Evolutionary conservation across 2,329 filamentous ascomycete species (phyloP).

Genomic region (Phoma sp.): DNA sequence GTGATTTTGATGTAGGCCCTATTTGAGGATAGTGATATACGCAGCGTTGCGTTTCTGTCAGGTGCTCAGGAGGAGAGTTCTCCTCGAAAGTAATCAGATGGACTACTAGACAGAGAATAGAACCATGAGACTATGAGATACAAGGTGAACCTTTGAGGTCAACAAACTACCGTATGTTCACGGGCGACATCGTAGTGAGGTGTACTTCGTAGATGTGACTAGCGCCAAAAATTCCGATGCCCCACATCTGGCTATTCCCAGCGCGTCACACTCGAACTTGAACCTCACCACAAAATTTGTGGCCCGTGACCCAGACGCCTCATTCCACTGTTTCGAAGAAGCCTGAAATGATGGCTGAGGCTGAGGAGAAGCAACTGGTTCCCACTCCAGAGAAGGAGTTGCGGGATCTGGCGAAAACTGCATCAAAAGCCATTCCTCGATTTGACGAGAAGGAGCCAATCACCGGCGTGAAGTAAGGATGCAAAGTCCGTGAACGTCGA

Average conservation of each 20-base stretch:
- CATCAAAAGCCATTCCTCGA: slow-evolving; percentile 33
- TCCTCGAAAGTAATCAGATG: no score
- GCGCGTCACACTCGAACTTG: slow-evolving; percentile 6
- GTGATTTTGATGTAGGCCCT: no score
- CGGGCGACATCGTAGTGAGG: no score
- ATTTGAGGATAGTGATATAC: no score
- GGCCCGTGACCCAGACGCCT: slow-evolving; percentile 14
- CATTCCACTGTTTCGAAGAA: neutral
- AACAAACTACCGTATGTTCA: no score
- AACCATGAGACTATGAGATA: no score
- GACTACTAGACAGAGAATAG: no score
- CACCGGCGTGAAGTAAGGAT: slow-evolving; percentile 47
- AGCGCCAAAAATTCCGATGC: slow-evolving; percentile 10
- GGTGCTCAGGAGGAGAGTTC: no score
- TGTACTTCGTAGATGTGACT: no score
- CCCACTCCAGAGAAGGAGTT: slow-evolving; percentile 37
- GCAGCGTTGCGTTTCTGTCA: no score
- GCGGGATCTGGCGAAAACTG: slow-evolving; percentile 37
- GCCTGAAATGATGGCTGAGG: slow-evolving; percentile 4
- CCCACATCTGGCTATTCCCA: slow-evolving; percentile 8
- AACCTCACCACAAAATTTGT: slow-evolving; percentile 11
- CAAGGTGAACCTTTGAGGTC: no score
- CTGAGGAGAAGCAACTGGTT: slow-evolving; percentile 5
- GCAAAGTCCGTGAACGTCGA: slow-evolving; percentile 45
- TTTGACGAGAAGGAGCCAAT: slow-evolving; percentile 34